phyloP scores from a whole-genome alignment of 1,284 basidiomycete genomes.

The Phenoliferia sp. region DNA sequence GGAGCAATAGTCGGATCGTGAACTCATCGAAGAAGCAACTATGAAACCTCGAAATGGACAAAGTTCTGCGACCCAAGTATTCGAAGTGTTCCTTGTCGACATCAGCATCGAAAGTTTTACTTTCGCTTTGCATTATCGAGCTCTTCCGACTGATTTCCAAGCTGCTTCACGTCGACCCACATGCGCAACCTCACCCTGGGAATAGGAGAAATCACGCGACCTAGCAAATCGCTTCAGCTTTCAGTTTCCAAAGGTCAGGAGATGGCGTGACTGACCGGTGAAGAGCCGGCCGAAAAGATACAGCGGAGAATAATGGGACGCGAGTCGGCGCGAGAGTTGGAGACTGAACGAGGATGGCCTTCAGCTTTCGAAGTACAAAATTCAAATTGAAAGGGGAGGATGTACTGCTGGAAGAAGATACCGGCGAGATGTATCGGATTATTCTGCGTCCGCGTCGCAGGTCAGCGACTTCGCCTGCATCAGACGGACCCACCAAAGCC shows the following conservation, averaged over 20 bases:
- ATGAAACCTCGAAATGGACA: no score
- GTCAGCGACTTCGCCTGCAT: background rate
- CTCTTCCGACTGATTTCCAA: no score
- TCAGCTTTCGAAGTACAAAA: background rate
- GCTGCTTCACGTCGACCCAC: background rate
- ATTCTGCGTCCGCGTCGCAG: constrained; percentile 9
- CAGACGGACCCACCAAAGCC: background rate
- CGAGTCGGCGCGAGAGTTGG: constrained; percentile 15
- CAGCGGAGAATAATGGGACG: constrained; percentile 29
- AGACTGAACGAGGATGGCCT: background rate
- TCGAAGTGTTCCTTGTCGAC: no score
- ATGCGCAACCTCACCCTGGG: constrained; percentile 6
- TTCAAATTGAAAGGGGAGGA: background rate
- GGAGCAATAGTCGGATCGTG: background rate
- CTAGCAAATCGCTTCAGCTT: background rate
- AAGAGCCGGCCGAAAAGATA: constrained; percentile 22
- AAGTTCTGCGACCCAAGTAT: no score
- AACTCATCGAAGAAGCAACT: no score
- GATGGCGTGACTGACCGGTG: constrained; percentile 8
- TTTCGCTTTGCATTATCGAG: no score
- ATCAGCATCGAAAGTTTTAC: no score
- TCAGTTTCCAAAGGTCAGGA: background rate
- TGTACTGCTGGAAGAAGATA: constrained; percentile 26
- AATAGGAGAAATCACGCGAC: constrained; percentile 9
- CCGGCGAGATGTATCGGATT: constrained; percentile 20